Evolutionary conservation across 371 early-diverging fungal species (phyloP).

Genomic region (Mycotypha africana): DNA sequence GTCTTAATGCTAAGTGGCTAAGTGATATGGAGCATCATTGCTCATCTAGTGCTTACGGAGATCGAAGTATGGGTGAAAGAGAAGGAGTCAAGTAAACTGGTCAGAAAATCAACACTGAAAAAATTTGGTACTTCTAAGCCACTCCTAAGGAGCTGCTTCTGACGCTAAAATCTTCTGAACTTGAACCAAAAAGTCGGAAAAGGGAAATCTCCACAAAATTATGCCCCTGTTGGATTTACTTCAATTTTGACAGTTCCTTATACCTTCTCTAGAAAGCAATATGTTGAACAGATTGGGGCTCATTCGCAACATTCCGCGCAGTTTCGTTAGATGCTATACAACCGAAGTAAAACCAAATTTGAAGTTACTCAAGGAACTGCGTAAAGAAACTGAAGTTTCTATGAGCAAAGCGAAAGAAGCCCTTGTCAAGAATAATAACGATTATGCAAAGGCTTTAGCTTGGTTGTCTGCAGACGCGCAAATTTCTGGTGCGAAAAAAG

Average conservation of each 20-base stretch:
- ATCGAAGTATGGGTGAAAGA: background rate
- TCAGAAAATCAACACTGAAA: background rate
- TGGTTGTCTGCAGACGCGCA: conserved; percentile 77
- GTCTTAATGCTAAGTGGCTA: background rate
- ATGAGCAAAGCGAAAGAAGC: conserved; percentile 89
- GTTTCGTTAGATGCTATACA: conserved; percentile 9
- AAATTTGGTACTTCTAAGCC: background rate
- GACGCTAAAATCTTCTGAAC: no score
- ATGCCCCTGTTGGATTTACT: no score
- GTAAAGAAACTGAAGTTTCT: conserved; percentile 80
- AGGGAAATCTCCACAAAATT: no score
- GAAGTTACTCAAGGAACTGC: conserved; percentile 63
- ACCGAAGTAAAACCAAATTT: conserved; percentile 60
- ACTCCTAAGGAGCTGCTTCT: no score
- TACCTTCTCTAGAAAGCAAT: no score
- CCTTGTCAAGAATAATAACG: conserved; percentile 64
- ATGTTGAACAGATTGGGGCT: conserved; percentile 7
- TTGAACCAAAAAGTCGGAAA: no score
- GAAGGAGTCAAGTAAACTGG: background rate
- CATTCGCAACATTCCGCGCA: conserved; percentile 6
- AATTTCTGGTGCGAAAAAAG: conserved; percentile 70
- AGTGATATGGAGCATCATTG: background rate
- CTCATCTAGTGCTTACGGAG: conserved; percentile 4
- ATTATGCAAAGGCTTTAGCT: conserved; percentile 73
- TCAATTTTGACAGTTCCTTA: no score